Conservation (phyloP, 441 rosid genomes). For the Viola pubescens region DNA sequence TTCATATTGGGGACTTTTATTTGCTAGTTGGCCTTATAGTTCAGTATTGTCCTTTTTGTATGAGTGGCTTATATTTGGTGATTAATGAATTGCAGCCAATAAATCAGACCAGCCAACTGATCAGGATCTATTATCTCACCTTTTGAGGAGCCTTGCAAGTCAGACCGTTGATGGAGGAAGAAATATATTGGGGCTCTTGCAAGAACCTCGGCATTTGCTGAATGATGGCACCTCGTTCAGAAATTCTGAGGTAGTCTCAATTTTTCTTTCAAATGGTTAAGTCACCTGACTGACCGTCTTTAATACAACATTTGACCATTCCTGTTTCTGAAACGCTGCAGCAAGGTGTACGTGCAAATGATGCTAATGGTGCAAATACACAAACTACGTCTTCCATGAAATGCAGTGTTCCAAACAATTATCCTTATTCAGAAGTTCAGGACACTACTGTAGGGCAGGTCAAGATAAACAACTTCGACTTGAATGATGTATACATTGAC, state of each 20-base stretch:
- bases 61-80: slow-evolving; percentile 3
- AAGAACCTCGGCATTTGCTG: slow-evolving; percentile 42
- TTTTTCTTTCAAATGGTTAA: slow-evolving; percentile 39
- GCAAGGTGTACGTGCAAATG: slow-evolving; percentile 31
- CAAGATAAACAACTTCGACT: slow-evolving; percentile 80
- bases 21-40: background rate
- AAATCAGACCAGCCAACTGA: slow-evolving; percentile 52
- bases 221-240: slow-evolving; percentile 36
- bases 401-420: slow-evolving; percentile 24
- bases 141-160: slow-evolving; percentile 66
- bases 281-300: slow-evolving; percentile 29
- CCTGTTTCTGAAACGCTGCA: slow-evolving; percentile 29
- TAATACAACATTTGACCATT: slow-evolving; percentile 33
- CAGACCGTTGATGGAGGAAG: slow-evolving; percentile 47
- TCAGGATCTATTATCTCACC: slow-evolving; percentile 67
- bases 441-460: slow-evolving; percentile 34
- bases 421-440: slow-evolving; percentile 24
- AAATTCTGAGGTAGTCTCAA: slow-evolving; percentile 39
- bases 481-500: slow-evolving; percentile 75
- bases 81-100: slow-evolving; percentile 48
- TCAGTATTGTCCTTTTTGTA: background rate
- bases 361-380: slow-evolving; percentile 21
- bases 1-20: slow-evolving; percentile 5
- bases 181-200: slow-evolving; percentile 49
- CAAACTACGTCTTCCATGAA: slow-evolving; percentile 20